Base-by-base conservation (phyloP, 148 eudicot genomes). In the Amaranthus hypochondriacus region DNA sequence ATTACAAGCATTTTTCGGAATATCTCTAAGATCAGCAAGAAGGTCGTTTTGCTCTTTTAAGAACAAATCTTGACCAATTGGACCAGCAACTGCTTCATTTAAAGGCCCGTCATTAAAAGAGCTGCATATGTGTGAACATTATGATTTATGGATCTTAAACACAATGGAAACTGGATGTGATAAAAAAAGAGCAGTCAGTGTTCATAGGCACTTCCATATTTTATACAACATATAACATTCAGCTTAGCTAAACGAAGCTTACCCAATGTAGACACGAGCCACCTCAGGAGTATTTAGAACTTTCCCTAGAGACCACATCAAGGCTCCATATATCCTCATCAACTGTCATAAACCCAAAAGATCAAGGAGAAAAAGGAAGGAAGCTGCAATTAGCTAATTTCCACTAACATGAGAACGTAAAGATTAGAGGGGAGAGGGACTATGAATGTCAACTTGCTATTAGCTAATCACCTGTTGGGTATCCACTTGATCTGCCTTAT, bases 291-390 rank as follows among this genome's bases (percentile, higher is more conserved):
- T 93, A 79, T 90, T 88, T 43, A 93, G 76, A 21, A 93, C 91
- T 81, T 87, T 93, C 48, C 98, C 98, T 13, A 93, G 88, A 5
- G 98, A 93, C 98, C 98, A 92, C 98, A 92, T 92, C 79, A 92
- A 81, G 21, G 98, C 98, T 65, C 98, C 98, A 83, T 93, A 93
- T 9, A 93, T 93, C 78, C 93, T 80, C 98, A 90, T 93, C 62
- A 93, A 70, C 96, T 90, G 70, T 76, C 76, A 79, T 5, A 58
- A 13, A 75, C 14, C 72, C 51, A 62, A 39, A 59, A 11, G 11
- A 56, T 9, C 42, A 52, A n/a, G n/a, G 5, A 11, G 5, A 49
- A 42, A 53, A 55, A 9, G 15, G 39, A 12, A 8, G n/a, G 39
- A 18, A 11, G 15, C 4, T 2, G 1, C 0, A 43, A 65, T 50